A percentile compares a stretch with the other conserved stretches of the same genome.
Conservation (phyloP, 805 yeast species). For the Ogataea pilisensis region DNA sequence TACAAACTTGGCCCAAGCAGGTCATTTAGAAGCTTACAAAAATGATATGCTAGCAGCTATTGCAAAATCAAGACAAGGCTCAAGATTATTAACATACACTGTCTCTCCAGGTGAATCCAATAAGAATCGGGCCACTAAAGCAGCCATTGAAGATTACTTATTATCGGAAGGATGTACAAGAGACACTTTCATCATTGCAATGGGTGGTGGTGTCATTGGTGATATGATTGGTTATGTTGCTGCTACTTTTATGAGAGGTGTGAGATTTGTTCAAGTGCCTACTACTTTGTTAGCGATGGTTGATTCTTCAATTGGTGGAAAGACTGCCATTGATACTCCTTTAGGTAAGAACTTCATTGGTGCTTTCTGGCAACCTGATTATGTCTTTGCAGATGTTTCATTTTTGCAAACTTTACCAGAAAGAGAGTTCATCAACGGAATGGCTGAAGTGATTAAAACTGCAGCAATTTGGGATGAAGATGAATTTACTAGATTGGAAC, state of each 20-base stretch:
- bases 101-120: constrained; percentile 93
- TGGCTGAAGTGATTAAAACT: constrained; percentile 97
- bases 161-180: constrained; percentile 85
- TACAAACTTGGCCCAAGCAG: constrained; percentile 66
- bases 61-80: constrained; percentile 38
- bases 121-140: constrained; percentile 86
- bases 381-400: constrained; percentile 81
- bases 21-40: constrained; percentile 49
- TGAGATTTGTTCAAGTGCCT: constrained; percentile 88
- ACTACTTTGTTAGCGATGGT: constrained; percentile 95
- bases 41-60: constrained; percentile 39
- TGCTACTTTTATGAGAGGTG: constrained; percentile 99
- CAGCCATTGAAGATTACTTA: constrained; percentile 86
- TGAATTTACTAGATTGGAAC: constrained; percentile 83
- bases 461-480: constrained; percentile 96
- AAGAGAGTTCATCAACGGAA: constrained; percentile 94
- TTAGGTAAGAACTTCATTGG: constrained; percentile 94
- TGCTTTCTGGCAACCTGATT: constrained; percentile 94
- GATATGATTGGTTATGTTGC: constrained; percentile 99
- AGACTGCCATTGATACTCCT: constrained; percentile 97
- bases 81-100: constrained; percentile 68
- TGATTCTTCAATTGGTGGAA: constrained; percentile 97
- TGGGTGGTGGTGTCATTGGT: constrained; percentile 98
- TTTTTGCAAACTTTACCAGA: constrained; percentile 86
- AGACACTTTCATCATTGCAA: constrained; percentile 89